phyloP scores from a whole-genome alignment of 805 yeast genomes.

The Yarrowia sp. region DNA sequence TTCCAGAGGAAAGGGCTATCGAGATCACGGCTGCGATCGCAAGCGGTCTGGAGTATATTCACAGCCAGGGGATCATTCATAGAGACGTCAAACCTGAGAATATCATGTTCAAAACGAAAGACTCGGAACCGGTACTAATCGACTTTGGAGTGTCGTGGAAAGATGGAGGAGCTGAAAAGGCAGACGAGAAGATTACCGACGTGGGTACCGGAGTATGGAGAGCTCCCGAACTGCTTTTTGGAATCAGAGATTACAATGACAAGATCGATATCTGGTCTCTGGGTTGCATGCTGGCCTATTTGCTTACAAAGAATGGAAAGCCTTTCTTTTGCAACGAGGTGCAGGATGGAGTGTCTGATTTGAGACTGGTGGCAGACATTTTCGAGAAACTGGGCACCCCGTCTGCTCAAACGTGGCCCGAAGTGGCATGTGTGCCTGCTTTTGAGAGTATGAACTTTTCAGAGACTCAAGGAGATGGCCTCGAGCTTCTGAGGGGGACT shows the following conservation, averaged over 20 bases:
- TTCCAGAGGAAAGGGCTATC: constrained; percentile 51
- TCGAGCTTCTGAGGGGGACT: constrained; percentile 9
- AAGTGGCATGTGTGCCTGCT: constrained; percentile 38
- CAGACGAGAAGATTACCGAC: constrained; percentile 56
- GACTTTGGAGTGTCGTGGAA: constrained; percentile 76
- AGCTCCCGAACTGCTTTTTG: constrained; percentile 76
- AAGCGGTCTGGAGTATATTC: constrained; percentile 74
- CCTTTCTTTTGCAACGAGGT: constrained; percentile 53
- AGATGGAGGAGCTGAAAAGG: constrained; percentile 47
- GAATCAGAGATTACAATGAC: constrained; percentile 59
- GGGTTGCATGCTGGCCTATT: constrained; percentile 65
- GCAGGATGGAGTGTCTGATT: constrained; percentile 56
- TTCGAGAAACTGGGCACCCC: constrained; percentile 72
- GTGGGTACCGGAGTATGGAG: constrained; percentile 72
- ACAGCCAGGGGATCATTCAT: constrained; percentile 69
- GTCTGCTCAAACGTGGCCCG: constrained; percentile 44
- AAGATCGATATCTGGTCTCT: constrained; percentile 76
- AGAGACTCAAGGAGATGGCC: constrained; percentile 16
- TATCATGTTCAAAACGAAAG: constrained; percentile 57
- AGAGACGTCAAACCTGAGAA: constrained; percentile 73
- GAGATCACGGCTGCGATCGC: constrained; percentile 40
- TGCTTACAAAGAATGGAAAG: constrained; percentile 55
- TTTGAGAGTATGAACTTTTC: constrained; percentile 41
- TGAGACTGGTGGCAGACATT: constrained; percentile 62
- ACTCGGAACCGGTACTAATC: constrained; percentile 52